Base-by-base conservation (phyloP, 2,329 filamentous ascomycete genomes). In the Xylariales sp. region DNA sequence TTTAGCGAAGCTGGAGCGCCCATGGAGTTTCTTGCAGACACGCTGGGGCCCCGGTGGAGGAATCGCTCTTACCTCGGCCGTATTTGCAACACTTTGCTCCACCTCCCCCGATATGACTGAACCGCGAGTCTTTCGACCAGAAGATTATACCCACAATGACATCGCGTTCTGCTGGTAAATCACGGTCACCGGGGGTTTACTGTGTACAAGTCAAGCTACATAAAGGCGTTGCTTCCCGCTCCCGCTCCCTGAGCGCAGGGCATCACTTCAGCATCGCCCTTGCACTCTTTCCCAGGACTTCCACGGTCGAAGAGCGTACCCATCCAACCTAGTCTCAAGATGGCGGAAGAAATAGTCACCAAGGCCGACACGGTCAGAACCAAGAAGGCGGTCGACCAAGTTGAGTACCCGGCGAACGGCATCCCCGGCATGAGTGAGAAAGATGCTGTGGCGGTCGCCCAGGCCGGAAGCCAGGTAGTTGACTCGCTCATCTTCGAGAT, bases 401-500 rank as follows among this genome's bases (percentile, higher is more conserved):
- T 56, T 28, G 54, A 57, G 43, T 48, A 55, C 43, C 49, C 50
- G 3, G 33, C 49, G 14, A 16, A 43, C n/a, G 37, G 24, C 10
- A 48, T 54, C 15, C 52, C 52, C 4, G 40, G 45, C 20, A 44
- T 58, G 45, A 50, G 49, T 31, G 55, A 58, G 46, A 51, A 51
- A 34, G 46, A 69, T 41, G 62, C 64, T 14, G 43, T 65, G 10
- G 64, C 68, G 40, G 53, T 62, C 7, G 60, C 64, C 4, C 52
- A 56, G 24, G 59, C 56, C 19, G 61, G 58, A 33, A 56, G 55
- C 3, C 55, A 49, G 43, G 62, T 67, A 33, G 54, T 69, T 12
- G 61, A 69, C 34, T 56, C 55, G 11, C 54, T 69, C 38, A 67
- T 70, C 24, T 51, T 51, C 18, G 60, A 65, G 36, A 65, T 70